These are phyloP conservation scores for Thoreauomyces humboldtii DNA, from an alignment of 192 early-diverging fungal genomes.

Conservation along the genomic window DNA sequence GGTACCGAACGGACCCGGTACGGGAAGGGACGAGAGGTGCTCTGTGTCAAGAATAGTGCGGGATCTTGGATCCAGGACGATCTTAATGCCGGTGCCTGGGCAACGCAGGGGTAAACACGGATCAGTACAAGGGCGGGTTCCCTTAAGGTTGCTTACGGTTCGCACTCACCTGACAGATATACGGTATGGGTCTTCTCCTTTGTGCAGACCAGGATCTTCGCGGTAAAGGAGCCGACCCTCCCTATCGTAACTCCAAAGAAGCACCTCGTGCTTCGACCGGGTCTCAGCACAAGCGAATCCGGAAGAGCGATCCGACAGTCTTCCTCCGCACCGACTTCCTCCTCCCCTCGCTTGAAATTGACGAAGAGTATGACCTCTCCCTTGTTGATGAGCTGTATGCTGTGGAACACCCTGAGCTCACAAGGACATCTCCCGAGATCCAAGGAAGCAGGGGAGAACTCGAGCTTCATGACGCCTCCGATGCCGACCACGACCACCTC, in stretches of 20 bases:
- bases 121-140: conserved; percentile 8
- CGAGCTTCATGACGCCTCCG: conserved; percentile 55
- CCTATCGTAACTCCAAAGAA: conserved; percentile 40
- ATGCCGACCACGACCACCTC: conserved; percentile 59
- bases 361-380: conserved; percentile 52
- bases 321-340: not conserved
- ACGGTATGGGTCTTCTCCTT: conserved; percentile 44
- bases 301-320: conserved; percentile 39
- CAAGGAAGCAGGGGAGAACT: conserved; percentile 43
- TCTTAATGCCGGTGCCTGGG: conserved; percentile 47
- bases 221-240: conserved; percentile 36
- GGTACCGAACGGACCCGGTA: conserved; percentile 29
- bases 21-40: conserved; percentile 25
- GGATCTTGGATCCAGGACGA: conserved; percentile 38
- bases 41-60: conserved; percentile 43
- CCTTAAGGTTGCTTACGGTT: not conserved
- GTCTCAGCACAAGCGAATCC: conserved; percentile 34
- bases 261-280: conserved; percentile 31
- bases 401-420: conserved; percentile 42
- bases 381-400: conserved; percentile 41
- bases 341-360: conserved; percentile 30
- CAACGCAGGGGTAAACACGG: not conserved
- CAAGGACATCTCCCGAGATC: conserved; percentile 53
- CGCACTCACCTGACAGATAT: conserved; percentile 30
- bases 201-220: conserved; percentile 38